Percentiles rank a stretch among this genome's conserved stretches.
phyloP scores from a whole-genome alignment of 208 protist species.

The Wallacemonas sp. region DNA sequence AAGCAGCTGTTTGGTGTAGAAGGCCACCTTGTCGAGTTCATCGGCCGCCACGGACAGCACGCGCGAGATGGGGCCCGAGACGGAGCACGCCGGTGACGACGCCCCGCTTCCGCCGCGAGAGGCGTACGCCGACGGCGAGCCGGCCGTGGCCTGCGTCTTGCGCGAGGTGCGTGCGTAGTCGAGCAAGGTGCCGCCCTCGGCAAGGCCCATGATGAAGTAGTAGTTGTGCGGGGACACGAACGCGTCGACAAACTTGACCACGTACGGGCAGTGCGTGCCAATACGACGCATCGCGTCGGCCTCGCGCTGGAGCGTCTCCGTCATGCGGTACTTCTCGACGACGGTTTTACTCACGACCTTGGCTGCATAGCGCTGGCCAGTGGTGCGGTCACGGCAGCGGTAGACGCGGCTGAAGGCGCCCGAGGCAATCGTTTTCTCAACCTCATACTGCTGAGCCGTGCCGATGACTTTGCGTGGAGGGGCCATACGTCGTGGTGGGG shows the following conservation, averaged over 20 bases:
- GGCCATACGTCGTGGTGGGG: background rate
- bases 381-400: constrained; percentile 50
- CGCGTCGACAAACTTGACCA: constrained; percentile 72
- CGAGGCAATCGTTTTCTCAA: constrained; percentile 56
- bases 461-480: constrained; percentile 51
- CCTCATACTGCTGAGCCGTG: constrained; percentile 49
- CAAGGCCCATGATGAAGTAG: constrained; percentile 82
- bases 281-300: constrained; percentile 67
- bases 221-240: constrained; percentile 77
- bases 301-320: constrained; percentile 59
- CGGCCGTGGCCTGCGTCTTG: background rate
- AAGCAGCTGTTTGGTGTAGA: constrained; percentile 71
- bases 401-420: constrained; percentile 89
- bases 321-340: constrained; percentile 53
- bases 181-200: constrained; percentile 77
- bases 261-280: constrained; percentile 40
- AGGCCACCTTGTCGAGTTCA: constrained; percentile 14
- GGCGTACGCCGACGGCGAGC: background rate
- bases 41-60: constrained; percentile 15
- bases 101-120: too few relatives aligned
- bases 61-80: background rate
- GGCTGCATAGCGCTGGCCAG: constrained; percentile 49
- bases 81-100: too few relatives aligned
- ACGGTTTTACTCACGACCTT: constrained; percentile 69
- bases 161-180: constrained; percentile 31